Conservation (phyloP, 768 basidiomycete species). For the Amanita thiersii region DNA sequence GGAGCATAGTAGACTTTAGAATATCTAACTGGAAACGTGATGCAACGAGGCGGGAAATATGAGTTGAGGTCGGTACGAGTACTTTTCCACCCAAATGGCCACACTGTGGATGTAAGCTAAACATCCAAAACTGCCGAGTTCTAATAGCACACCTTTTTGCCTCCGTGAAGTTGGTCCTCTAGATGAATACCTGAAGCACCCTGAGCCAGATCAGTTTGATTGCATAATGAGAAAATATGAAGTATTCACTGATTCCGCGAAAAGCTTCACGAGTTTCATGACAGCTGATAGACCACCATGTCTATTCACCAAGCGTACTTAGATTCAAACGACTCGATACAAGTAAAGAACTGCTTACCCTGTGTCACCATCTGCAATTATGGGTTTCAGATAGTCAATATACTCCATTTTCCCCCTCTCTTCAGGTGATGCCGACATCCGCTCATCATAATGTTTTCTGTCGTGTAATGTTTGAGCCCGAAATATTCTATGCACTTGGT, state of each 20-base stretch:
- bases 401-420: conserved; percentile 65
- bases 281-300: conserved; percentile 91
- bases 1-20: conserved; percentile 77
- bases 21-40: conserved; percentile 89
- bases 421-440: conserved; percentile 56
- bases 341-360: conserved; percentile 43
- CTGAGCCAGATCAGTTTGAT: conserved; percentile 20
- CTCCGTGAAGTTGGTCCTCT: conserved; percentile 92
- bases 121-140: background rate
- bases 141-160: conserved; percentile 60
- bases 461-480: conserved; percentile 91
- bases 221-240: background rate
- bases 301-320: conserved; percentile 27
- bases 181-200: conserved; percentile 88
- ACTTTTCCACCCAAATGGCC: conserved; percentile 91
- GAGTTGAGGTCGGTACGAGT: conserved; percentile 83
- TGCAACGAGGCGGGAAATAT: conserved; percentile 76
- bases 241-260: conserved; percentile 74
- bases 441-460: conserved; percentile 87
- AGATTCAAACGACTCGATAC: background rate
- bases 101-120: conserved; percentile 36
- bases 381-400: conserved; percentile 84
- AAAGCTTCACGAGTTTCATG: conserved; percentile 90
- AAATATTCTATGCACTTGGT: conserved; percentile 88
- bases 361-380: conserved; percentile 92